Conservation (phyloP, 1,284 basidiomycete genomes). For the Fomitopsis schrenkii region DNA sequence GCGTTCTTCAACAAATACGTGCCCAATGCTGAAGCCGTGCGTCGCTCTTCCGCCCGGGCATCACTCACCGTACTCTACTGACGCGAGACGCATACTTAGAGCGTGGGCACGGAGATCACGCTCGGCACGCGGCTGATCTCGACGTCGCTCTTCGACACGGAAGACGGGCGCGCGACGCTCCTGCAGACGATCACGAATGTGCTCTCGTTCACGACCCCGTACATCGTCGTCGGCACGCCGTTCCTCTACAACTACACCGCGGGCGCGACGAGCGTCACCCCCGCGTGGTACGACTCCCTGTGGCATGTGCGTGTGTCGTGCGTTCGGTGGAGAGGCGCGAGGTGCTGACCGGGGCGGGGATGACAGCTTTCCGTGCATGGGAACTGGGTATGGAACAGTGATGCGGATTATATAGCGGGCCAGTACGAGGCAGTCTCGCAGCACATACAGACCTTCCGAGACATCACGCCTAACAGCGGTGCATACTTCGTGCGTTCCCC, state of each 20-base stretch:
- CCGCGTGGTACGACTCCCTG: slow-evolving; percentile 40
- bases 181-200: slow-evolving; percentile 22
- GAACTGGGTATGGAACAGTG: slow-evolving; percentile 40
- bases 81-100: background rate
- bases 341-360: background rate
- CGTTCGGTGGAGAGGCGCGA: background rate
- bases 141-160: slow-evolving; percentile 23
- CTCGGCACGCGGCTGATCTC: slow-evolving; percentile 30
- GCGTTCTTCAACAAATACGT: slow-evolving; percentile 31
- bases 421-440: slow-evolving; percentile 33
- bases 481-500: slow-evolving; percentile 42
- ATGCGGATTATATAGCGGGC: slow-evolving; percentile 30
- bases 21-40: slow-evolving; percentile 21
- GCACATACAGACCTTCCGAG: slow-evolving; percentile 37
- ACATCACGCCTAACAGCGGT: slow-evolving; percentile 42
- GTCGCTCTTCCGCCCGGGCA: slow-evolving; percentile 3
- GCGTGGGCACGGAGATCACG: slow-evolving; percentile 25
- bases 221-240: slow-evolving; percentile 33
- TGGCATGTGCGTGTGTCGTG: slow-evolving; percentile 39
- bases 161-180: slow-evolving; percentile 20
- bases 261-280: slow-evolving; percentile 41
- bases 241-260: slow-evolving; percentile 39
- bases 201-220: slow-evolving; percentile 22
- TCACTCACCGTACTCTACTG: background rate
- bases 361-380: slow-evolving; percentile 20